phyloP scores from a whole-genome alignment of 148 eudicot species.

The Vaccinium macrocarpon region DNA sequence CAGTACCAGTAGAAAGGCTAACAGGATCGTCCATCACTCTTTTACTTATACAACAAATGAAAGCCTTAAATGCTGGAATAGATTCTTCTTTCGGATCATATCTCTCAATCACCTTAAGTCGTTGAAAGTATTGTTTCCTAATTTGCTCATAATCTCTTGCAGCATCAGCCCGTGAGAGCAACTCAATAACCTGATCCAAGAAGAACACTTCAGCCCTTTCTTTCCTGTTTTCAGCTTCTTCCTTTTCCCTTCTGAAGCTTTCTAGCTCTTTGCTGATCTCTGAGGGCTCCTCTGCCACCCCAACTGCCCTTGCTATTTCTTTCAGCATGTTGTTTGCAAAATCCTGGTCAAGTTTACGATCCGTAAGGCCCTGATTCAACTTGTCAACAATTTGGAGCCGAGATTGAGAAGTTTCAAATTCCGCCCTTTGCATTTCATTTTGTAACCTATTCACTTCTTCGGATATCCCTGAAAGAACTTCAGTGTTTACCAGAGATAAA shows the following conservation, averaged over 20 bases:
- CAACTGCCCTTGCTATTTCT: constrained; percentile 39
- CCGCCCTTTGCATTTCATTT: constrained; percentile 38
- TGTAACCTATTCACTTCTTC: constrained; percentile 34
- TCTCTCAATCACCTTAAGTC: constrained; percentile 33
- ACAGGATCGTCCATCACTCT: constrained; percentile 45
- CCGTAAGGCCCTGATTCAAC: constrained; percentile 29
- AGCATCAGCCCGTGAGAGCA: constrained; percentile 44
- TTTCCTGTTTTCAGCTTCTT: constrained; percentile 35
- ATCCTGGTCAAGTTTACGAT: constrained; percentile 25
- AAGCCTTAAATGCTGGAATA: constrained; percentile 38
- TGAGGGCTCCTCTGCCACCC: constrained; percentile 32
- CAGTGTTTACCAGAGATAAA: constrained; percentile 29
- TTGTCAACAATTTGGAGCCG: constrained; percentile 30
- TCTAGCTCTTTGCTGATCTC: constrained; percentile 38
- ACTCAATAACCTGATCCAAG: constrained; percentile 37
- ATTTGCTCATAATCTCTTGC: constrained; percentile 39
- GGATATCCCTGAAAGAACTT: constrained; percentile 32
- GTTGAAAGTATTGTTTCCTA: constrained; percentile 33
- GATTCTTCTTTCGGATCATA: constrained; percentile 28
- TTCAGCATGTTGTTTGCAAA: constrained; percentile 37
- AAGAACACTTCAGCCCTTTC: constrained; percentile 41
- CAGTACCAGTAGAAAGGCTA: constrained; percentile 44
- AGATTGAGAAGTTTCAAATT: constrained; percentile 33
- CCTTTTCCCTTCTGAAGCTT: constrained; percentile 31
- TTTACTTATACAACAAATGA: constrained; percentile 32